Percentiles rank a stretch among this genome's conserved stretches.
Evolutionary conservation across 371 early-diverging fungal species (phyloP).

Genomic region (Coemansia sp.): DNA sequence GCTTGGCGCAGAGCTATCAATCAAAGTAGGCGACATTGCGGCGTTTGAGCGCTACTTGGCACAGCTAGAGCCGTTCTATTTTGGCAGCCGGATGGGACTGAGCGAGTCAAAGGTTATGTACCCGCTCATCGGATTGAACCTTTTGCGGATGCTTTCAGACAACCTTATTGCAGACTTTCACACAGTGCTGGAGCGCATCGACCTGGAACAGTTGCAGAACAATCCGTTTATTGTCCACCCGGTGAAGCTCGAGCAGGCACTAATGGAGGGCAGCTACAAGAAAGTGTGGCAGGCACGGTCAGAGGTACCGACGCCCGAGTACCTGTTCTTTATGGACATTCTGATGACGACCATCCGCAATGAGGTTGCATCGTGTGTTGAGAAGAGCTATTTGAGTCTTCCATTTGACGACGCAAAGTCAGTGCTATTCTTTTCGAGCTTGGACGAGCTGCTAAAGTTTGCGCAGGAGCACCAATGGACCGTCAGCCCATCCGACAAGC

Average conservation of each 20-base stretch:
- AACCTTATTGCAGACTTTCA: conserved; percentile 94
- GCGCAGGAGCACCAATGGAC: conserved; percentile 84
- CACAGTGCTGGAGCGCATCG: conserved; percentile 86
- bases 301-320: conserved; percentile 86
- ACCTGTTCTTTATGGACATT: conserved; percentile 88
- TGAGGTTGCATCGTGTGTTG: conserved; percentile 92
- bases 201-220: conserved; percentile 71
- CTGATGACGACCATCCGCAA: conserved; percentile 89
- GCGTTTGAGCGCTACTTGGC: conserved; percentile 92
- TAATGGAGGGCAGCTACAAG: conserved; percentile 97
- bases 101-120: conserved; percentile 76
- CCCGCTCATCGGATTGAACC: conserved; percentile 85
- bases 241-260: conserved; percentile 82
- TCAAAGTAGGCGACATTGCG: conserved; percentile 79
- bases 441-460: conserved; percentile 75
- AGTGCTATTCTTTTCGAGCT: conserved; percentile 77
- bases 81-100: conserved; percentile 55
- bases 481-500: conserved; percentile 73
- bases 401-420: conserved; percentile 86
- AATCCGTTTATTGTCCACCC: conserved; percentile 88
- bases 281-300: conserved; percentile 87
- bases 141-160: conserved; percentile 87
- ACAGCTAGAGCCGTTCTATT: conserved; percentile 89
- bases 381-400: conserved; percentile 84
- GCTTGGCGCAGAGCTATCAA: conserved; percentile 84